Conservation (phyloP, 1,284 basidiomycete genomes). For the Puccinia polysora region DNA sequence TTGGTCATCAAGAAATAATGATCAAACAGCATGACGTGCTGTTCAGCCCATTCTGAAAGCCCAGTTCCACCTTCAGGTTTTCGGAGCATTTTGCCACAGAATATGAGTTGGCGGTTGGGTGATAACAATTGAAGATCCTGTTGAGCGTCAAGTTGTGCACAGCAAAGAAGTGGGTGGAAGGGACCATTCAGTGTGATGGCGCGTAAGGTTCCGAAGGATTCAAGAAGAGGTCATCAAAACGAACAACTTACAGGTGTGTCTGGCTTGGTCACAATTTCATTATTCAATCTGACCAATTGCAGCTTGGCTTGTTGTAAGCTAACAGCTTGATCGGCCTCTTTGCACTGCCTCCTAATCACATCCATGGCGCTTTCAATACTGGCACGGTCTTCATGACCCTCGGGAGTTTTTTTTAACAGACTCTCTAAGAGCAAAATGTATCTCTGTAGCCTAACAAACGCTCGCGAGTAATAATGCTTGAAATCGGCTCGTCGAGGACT, state of each 20-base stretch:
- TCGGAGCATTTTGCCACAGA: slow-evolving; percentile 72
- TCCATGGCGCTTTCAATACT: slow-evolving; percentile 78
- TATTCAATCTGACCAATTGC: slow-evolving; percentile 13
- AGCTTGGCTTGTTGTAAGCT: slow-evolving; percentile 37
- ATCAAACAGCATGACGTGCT: slow-evolving; percentile 82
- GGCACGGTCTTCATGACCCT: slow-evolving; percentile 70
- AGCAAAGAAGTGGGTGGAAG: too few species aligned
- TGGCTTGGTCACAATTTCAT: slow-evolving; percentile 26
- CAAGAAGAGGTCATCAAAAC: not conserved
- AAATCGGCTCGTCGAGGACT: slow-evolving; percentile 71
- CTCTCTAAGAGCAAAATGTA: slow-evolving; percentile 83
- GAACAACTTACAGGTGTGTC: slow-evolving; percentile 31
- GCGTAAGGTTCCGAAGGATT: not conserved
- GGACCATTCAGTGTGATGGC: not conserved
- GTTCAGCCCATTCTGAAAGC: slow-evolving; percentile 68
- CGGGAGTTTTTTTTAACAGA: slow-evolving; percentile 71
- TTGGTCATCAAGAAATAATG: slow-evolving; percentile 65
- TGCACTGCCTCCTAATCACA: slow-evolving; percentile 70
- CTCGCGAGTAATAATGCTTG: slow-evolving; percentile 77
- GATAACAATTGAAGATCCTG: slow-evolving; percentile 40
- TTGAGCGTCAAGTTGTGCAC: not conserved
- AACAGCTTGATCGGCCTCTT: slow-evolving; percentile 34
- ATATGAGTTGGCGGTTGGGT: slow-evolving; percentile 54
- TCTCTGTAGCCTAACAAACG: slow-evolving; percentile 80
- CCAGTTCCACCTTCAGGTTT: slow-evolving; percentile 66